Percentiles rank a stretch among this genome's conserved stretches.
Evolutionary conservation across 1,284 basidiomycete species (phyloP).

Genomic region (Cryptococcus depauperatus): DNA sequence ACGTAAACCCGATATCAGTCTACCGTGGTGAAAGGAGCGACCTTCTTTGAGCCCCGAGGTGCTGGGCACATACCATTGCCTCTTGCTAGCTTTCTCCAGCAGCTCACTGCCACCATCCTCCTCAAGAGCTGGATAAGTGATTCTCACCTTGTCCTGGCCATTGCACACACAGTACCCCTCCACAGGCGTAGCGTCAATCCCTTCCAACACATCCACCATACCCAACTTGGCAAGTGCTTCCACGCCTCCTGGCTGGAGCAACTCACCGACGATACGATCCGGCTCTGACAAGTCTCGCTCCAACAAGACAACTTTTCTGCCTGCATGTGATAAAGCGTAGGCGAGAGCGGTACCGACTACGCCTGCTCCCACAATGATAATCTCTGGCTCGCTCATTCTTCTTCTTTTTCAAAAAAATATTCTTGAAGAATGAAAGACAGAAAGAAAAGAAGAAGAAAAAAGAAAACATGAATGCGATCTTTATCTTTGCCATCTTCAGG

Average conservation of each 20-base stretch:
- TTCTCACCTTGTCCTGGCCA: conserved; percentile 49
- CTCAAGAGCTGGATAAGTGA: conserved; percentile 72
- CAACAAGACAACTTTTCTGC: conserved; percentile 61
- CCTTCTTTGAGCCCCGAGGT: conserved; percentile 49
- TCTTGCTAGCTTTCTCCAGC: not conserved
- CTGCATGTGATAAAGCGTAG: conserved; percentile 43
- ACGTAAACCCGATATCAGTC: conserved; percentile 74
- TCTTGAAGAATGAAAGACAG: no score
- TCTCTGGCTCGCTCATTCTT: conserved; percentile 40
- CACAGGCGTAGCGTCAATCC: conserved; percentile 77
- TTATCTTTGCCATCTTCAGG: no score
- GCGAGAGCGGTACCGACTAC: conserved; percentile 69
- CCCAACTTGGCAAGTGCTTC: conserved; percentile 69
- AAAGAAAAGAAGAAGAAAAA: no score
- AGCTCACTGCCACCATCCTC: conserved; percentile 27
- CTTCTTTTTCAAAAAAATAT: no score
- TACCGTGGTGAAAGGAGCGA: conserved; percentile 89
- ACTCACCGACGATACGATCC: conserved; percentile 94
- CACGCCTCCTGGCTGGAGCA: conserved; percentile 90
- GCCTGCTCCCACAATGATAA: conserved; percentile 80
- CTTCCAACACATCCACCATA: conserved; percentile 61
- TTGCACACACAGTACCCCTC: conserved; percentile 83
- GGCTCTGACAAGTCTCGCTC: conserved; percentile 86
- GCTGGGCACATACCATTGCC: conserved; percentile 28
- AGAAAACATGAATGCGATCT: no score